Conservation (phyloP, 1,139 yeast genomes). For the Candida pseudoviswanathii region DNA sequence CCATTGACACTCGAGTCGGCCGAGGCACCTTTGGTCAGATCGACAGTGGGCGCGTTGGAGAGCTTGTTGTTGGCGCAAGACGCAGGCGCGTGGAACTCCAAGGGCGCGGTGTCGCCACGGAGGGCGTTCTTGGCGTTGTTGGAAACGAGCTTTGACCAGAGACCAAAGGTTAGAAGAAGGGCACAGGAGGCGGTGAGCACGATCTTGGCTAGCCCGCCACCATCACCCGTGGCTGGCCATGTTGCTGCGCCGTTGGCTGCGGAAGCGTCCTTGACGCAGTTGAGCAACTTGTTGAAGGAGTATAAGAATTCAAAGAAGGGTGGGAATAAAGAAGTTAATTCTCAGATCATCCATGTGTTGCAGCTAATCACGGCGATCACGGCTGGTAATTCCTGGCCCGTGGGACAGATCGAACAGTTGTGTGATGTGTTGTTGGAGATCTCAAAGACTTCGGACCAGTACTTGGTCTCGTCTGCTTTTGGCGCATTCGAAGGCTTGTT, state of each 20-base stretch:
- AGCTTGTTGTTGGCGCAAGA: constrained; percentile 81
- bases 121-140: constrained; percentile 82
- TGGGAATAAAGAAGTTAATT: constrained; percentile 45
- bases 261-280: constrained; percentile 61
- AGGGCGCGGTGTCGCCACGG: constrained; percentile 67
- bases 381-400: constrained; percentile 81
- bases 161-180: constrained; percentile 96
- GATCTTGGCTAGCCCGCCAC: constrained; percentile 70
- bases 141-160: constrained; percentile 78
- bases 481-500: constrained; percentile 85
- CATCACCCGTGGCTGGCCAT: constrained; percentile 79
- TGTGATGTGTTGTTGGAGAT: constrained; percentile 77
- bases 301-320: constrained; percentile 20
- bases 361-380: constrained; percentile 74
- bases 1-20: constrained; percentile 69
- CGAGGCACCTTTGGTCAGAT: constrained; percentile 83
- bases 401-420: constrained; percentile 63
- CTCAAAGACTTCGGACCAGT: constrained; percentile 84
- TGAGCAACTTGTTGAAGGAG: constrained; percentile 45
- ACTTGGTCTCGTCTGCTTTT: constrained; percentile 77
- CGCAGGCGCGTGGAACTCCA: constrained; percentile 65
- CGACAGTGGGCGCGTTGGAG: constrained; percentile 86
- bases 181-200: constrained; percentile 82
- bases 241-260: constrained; percentile 73
- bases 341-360: constrained; percentile 71